Conservation (phyloP, 164 flowering plant genomes). For the Macadamia integrifolia region DNA sequence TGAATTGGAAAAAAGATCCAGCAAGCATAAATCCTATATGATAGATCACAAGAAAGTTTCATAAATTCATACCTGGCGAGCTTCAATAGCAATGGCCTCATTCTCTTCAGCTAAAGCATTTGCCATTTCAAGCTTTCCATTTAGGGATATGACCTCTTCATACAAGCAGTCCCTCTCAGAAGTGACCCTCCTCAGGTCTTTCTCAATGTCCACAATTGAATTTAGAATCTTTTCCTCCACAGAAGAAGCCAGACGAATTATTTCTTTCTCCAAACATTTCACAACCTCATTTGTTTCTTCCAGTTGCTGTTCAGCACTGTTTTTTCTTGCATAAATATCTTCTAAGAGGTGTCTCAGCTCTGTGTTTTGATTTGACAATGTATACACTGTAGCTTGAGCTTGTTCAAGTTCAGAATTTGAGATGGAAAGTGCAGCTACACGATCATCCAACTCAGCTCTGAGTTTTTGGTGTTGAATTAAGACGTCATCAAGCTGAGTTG, state of each 20-base stretch:
- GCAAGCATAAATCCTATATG: background rate
- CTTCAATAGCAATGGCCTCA: constrained; percentile 81
- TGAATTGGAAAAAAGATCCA: background rate
- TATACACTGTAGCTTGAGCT: constrained; percentile 37
- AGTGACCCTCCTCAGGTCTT: constrained; percentile 33
- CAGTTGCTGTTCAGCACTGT: constrained; percentile 46
- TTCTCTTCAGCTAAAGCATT: constrained; percentile 76
- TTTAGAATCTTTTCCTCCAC: constrained; percentile 30
- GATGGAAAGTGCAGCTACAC: constrained; percentile 34
- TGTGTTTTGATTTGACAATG: constrained; percentile 44
- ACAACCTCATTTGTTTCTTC: constrained; percentile 54
- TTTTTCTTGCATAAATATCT: constrained; percentile 46
- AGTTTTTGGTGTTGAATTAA: constrained; percentile 37
- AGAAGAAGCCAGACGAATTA: constrained; percentile 40
- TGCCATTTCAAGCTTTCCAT: constrained; percentile 60
- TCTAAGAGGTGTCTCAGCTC: constrained; percentile 48
- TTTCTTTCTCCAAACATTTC: constrained; percentile 60
- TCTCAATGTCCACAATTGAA: constrained; percentile 35
- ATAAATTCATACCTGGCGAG: constrained; percentile 57
- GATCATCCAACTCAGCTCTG: constrained; percentile 35
- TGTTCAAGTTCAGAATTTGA: constrained; percentile 48
- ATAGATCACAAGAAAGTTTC: background rate
- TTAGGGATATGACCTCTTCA: constrained; percentile 45
- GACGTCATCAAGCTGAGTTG: constrained; percentile 39
- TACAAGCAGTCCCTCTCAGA: constrained; percentile 50